phyloP scores from a whole-genome alignment of 768 basidiomycete genomes.

The Lactarius deliciosus region DNA sequence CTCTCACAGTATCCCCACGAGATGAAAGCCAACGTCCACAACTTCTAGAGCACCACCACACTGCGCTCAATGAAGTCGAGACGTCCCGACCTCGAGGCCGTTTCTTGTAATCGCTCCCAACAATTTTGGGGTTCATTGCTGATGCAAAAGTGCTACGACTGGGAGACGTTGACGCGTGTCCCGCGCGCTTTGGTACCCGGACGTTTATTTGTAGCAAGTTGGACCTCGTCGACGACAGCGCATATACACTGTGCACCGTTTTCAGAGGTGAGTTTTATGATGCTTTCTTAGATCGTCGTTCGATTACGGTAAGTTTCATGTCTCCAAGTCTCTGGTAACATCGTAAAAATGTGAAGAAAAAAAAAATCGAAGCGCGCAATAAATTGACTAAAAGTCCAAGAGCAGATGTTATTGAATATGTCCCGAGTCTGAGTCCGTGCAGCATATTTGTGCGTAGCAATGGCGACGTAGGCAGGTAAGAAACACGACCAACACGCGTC shows the following conservation, averaged over 20 bases:
- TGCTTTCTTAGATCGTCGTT: not conserved
- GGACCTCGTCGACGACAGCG: not conserved
- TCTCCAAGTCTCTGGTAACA: not conserved
- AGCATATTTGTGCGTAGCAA: constrained; percentile 8
- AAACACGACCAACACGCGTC: constrained; percentile 1
- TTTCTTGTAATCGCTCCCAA: too few relatives aligned
- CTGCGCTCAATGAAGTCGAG: too few relatives aligned
- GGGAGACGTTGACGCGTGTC: too few relatives aligned
- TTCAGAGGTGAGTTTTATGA: not conserved
- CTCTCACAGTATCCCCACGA: not conserved
- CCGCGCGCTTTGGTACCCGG: too few relatives aligned
- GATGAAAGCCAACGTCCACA: not conserved
- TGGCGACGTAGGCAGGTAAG: constrained; percentile 6
- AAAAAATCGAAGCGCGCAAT: constrained; percentile 8
- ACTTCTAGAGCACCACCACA: not conserved
- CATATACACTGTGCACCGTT: not conserved
- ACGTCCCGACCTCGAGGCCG: not conserved
- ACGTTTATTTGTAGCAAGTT: too few relatives aligned
- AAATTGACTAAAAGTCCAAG: constrained; percentile 19
- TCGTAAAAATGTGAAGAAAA: not conserved
- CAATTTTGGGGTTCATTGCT: too few relatives aligned
- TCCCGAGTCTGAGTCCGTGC: constrained; percentile 11
- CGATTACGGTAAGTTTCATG: not conserved
- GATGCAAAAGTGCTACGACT: too few relatives aligned
- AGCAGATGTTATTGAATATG: constrained; percentile 17